Conservation (phyloP, 2,329 filamentous ascomycete species). For the Leptodontidium sp. region DNA sequence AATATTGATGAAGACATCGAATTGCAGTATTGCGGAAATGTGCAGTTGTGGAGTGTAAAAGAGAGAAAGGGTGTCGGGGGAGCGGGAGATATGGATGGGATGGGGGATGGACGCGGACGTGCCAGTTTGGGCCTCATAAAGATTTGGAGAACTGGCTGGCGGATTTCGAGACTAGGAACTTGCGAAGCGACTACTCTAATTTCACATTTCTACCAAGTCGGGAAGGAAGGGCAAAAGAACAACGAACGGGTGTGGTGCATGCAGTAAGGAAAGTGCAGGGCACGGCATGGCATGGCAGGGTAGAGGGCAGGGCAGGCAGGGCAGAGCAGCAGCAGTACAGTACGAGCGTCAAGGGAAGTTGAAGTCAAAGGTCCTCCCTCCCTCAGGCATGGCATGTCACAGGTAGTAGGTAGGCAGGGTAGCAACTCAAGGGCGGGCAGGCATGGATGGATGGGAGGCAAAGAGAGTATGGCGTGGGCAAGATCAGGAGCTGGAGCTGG, state of each 20-base stretch:
- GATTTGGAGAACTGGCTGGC: constrained; percentile 11
- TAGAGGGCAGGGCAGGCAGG: neutral
- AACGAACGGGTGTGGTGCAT: constrained; percentile 5
- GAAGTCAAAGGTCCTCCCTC: too few species aligned
- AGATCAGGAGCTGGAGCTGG: too few species aligned
- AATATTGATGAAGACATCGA: constrained; percentile 40
- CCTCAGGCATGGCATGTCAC: too few species aligned
- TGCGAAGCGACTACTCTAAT: constrained; percentile 12
- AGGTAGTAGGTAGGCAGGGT: too few species aligned
- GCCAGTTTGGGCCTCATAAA: constrained; percentile 20
- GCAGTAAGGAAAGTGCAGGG: neutral
- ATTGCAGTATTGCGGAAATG: constrained; percentile 42
- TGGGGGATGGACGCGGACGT: neutral
- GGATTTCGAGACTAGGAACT: constrained; percentile 13
- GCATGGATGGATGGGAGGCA: too few species aligned
- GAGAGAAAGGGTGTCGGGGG: constrained; percentile 29
- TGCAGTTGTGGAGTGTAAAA: constrained; percentile 36
- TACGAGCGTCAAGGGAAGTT: too few species aligned
- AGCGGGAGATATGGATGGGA: neutral
- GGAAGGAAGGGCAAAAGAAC: constrained; percentile 19
- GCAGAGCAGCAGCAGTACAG: neutral
- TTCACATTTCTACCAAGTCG: constrained; percentile 9
- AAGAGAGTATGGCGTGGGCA: too few species aligned
- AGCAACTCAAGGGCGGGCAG: too few species aligned
- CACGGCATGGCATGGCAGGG: too few species aligned